Evolutionary conservation across 1,139 yeast genomes (phyloP).

Genomic region (Pichia terricola): DNA sequence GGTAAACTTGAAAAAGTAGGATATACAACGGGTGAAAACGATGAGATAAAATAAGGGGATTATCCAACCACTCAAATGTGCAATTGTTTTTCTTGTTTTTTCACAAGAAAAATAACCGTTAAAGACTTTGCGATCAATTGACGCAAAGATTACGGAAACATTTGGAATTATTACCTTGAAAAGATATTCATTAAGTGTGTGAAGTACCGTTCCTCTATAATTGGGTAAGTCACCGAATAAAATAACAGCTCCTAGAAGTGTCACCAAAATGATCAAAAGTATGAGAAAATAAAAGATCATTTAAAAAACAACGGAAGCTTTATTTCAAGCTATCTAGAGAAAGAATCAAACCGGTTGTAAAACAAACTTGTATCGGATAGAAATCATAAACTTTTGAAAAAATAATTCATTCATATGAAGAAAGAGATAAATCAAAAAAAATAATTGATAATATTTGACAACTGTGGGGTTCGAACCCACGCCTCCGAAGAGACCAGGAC

Average conservation of each 20-base stretch:
- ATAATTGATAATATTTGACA: slow-evolving; percentile 28
- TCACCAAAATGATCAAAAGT: neutral
- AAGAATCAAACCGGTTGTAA: too few relatives aligned
- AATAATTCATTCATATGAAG: too few relatives aligned
- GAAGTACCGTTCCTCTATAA: slow-evolving; percentile 10
- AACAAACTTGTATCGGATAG: too few relatives aligned
- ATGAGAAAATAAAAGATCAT: slow-evolving; percentile 2
- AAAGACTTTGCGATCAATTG: slow-evolving; percentile 5
- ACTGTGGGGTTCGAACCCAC: slow-evolving; percentile 61
- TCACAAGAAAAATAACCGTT: slow-evolving; percentile 9
- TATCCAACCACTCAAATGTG: slow-evolving; percentile 27
- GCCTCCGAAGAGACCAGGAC: slow-evolving; percentile 62
- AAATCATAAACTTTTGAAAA: too few relatives aligned
- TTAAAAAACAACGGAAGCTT: too few relatives aligned
- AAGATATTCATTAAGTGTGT: slow-evolving; percentile 4
- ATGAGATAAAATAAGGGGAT: slow-evolving; percentile 42
- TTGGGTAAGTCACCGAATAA: slow-evolving; percentile 17
- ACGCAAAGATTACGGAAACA: neutral
- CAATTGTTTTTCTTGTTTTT: slow-evolving; percentile 3
- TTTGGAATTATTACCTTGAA: neutral
- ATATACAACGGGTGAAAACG: slow-evolving; percentile 38
- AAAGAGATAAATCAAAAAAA: neutral
- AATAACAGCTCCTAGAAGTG: slow-evolving; percentile 2
- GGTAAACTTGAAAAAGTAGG: slow-evolving; percentile 36
- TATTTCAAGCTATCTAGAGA: too few relatives aligned